phyloP scores from a whole-genome alignment of 345 rosid genomes.

The Geranium rotundifolium region DNA sequence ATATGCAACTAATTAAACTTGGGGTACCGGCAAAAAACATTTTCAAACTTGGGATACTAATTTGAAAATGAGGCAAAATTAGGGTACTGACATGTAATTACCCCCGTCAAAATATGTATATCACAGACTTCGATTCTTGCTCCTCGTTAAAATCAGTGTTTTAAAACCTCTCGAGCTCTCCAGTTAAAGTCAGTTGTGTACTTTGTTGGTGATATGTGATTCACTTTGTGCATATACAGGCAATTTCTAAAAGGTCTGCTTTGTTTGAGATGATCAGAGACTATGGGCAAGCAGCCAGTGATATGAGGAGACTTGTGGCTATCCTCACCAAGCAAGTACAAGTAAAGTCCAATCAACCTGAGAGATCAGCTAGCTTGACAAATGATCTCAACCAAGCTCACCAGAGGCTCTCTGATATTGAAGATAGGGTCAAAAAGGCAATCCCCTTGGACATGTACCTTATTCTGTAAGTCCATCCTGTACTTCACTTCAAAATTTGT shows the following conservation, averaged over 20 bases:
- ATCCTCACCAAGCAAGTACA: conserved; percentile 53
- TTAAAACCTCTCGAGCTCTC: too few species aligned
- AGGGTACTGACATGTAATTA: too few species aligned
- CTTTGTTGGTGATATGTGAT: not conserved
- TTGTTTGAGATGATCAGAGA: conserved; percentile 84
- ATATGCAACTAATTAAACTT: too few species aligned
- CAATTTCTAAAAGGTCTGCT: conserved; percentile 78
- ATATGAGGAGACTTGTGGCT: conserved; percentile 54
- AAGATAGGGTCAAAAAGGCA: conserved; percentile 70
- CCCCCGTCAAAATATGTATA: too few species aligned
- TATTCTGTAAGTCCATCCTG: conserved; percentile 65
- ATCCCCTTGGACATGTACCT: conserved; percentile 68
- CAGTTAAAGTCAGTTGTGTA: not conserved
- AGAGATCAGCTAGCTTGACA: conserved; percentile 34
- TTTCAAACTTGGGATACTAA: too few species aligned
- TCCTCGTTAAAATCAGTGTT: too few species aligned
- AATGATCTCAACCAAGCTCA: conserved; percentile 63
- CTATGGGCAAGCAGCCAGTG: conserved; percentile 71
- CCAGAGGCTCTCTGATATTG: conserved; percentile 42
- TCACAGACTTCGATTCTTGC: too few species aligned
- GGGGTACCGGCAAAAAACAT: too few species aligned
- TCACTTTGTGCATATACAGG: conserved; percentile 29
- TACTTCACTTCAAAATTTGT: not conserved
- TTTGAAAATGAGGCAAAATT: too few species aligned
- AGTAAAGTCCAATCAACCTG: conserved; percentile 33